These are phyloP conservation scores for Mycosphaerelloides madeirae DNA, from an alignment of 2,329 filamentous ascomycete species.

Conservation along the genomic window DNA sequence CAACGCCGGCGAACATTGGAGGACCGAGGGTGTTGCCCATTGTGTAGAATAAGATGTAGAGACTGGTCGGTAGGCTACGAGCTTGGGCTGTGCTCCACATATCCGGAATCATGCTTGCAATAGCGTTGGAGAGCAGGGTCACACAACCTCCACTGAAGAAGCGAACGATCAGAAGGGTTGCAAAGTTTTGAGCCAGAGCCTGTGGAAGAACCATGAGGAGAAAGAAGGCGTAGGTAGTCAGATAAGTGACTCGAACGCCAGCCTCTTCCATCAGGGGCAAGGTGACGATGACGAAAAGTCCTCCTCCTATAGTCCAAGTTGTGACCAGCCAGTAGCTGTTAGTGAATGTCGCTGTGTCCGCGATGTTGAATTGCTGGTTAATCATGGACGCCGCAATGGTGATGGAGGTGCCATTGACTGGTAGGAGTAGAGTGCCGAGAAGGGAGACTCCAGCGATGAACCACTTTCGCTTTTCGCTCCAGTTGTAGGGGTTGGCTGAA, in stretches of 20 bases:
- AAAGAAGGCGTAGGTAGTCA: slow-evolving; percentile 32
- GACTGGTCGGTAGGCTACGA: slow-evolving; percentile 32
- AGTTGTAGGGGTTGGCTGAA: slow-evolving; percentile 33
- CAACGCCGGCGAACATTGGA: slow-evolving; percentile 33
- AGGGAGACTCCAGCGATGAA: slow-evolving; percentile 31
- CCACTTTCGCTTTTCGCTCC: slow-evolving; percentile 32
- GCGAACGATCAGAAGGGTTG: slow-evolving; percentile 34
- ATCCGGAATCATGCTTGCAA: slow-evolving; percentile 36
- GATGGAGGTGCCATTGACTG: slow-evolving; percentile 36
- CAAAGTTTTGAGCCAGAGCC: slow-evolving; percentile 36
- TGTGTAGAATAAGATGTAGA: slow-evolving; percentile 35
- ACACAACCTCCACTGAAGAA: slow-evolving; percentile 38
- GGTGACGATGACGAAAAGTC: slow-evolving; percentile 33
- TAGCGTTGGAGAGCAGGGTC: slow-evolving; percentile 33
- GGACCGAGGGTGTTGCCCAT: slow-evolving; percentile 34
- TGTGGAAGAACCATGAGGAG: slow-evolving; percentile 37
- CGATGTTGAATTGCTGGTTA: slow-evolving; percentile 31
- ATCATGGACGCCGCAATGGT: slow-evolving; percentile 33
- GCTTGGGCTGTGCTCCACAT: slow-evolving; percentile 33
- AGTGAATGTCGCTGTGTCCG: slow-evolving; percentile 33
- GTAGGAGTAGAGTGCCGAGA: slow-evolving; percentile 30
- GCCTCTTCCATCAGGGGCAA: slow-evolving; percentile 37
- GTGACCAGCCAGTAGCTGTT: slow-evolving; percentile 38
- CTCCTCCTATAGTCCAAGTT: slow-evolving; percentile 36
- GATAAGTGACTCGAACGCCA: slow-evolving; percentile 30